Evolutionary conservation across 2,329 filamentous ascomycete species (phyloP), one percentile per base, ranked within the genome.

Genomic region (Pseudogymnoascus sp.): DNA sequence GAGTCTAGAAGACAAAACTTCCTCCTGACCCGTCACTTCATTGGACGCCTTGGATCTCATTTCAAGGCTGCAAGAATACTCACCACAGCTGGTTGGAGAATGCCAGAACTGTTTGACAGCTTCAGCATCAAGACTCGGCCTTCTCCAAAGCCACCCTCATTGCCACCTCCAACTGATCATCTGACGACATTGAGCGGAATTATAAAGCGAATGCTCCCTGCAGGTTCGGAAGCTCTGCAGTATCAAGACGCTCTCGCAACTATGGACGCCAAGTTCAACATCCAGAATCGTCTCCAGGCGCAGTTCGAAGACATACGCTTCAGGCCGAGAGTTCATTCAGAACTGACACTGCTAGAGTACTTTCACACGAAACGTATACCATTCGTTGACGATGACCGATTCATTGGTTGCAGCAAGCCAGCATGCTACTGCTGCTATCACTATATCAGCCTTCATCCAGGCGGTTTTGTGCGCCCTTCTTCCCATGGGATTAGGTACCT

Each of bases 391-490:
- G 37, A 60, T n/a, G 62, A 66, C 38, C 38, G 43, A 6, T 66
- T 61, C 26, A 63, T 66, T 38, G 63, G 55, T 41, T 66, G 65
- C 31, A 66, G 65, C 38, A 66, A 65, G 39, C 65, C 60, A 38
- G 65, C 63, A 11, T 66, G 63, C 55, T 66, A 61, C 31, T 63
- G 62, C 45, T 66, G 62, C 60, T 67, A 69, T 61, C 63, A 72
- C 37, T 73, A 74, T 55, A 70, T 73, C 59, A 64, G 41, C 16
- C 38, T 68, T 61, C 70, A 73, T 61, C 71, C 70, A 37, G 71
- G 66, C 11, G 66, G 65, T 11, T 66, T 72, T 55, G 67, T 69
- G 37, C 58, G 63, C 29, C 71, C 68, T 21, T 21, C 63, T 26
- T 71, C 65, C 62, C 71, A 73, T 61, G 61, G 63, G n/a, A 72